A percentile compares a stretch with the other conserved stretches of the same genome.
These are phyloP conservation scores for Apiospora malaysiana DNA, from an alignment of 2,329 filamentous ascomycete species.

Conservation along the genomic window DNA sequence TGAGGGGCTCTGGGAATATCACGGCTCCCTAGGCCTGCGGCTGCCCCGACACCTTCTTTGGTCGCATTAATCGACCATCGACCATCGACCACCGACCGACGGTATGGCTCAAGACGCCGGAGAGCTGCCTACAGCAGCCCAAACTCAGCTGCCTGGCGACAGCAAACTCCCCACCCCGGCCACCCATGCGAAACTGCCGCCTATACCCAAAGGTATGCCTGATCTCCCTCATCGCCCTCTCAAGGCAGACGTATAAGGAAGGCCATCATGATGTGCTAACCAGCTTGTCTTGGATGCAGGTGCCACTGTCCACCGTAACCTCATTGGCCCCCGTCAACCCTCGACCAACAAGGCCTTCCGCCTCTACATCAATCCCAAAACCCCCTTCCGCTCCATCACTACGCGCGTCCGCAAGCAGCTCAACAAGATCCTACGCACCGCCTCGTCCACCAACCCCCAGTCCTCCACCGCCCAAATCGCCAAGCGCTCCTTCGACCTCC, in stretches of 20 bases:
- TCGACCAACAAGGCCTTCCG: slow-evolving; percentile 43
- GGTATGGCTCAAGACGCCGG: neutral
- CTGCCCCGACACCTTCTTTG: neutral
- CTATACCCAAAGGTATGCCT: slow-evolving; percentile 37
- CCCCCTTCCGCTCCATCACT: slow-evolving; percentile 72
- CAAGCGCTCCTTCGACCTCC: slow-evolving; percentile 51
- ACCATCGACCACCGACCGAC: too few species aligned
- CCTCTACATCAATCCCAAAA: slow-evolving; percentile 69
- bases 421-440: slow-evolving; percentile 52
- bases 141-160: slow-evolving; percentile 30
- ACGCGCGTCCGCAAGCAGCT: slow-evolving; percentile 70
- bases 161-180: slow-evolving; percentile 3
- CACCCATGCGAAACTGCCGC: slow-evolving; percentile 34
- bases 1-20: neutral
- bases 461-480: slow-evolving; percentile 47
- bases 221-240: too few species aligned
- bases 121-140: slow-evolving; percentile 21
- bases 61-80: too few species aligned
- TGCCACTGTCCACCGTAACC: slow-evolving; percentile 55
- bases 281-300: slow-evolving; percentile 43
- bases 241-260: neutral
- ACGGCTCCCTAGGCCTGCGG: neutral
- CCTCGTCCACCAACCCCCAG: slow-evolving; percentile 34
- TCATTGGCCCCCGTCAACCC: slow-evolving; percentile 49
- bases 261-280: slow-evolving; percentile 26